Conservation (phyloP, 176 grass and related monocot genomes). For the Lolium perenne region DNA sequence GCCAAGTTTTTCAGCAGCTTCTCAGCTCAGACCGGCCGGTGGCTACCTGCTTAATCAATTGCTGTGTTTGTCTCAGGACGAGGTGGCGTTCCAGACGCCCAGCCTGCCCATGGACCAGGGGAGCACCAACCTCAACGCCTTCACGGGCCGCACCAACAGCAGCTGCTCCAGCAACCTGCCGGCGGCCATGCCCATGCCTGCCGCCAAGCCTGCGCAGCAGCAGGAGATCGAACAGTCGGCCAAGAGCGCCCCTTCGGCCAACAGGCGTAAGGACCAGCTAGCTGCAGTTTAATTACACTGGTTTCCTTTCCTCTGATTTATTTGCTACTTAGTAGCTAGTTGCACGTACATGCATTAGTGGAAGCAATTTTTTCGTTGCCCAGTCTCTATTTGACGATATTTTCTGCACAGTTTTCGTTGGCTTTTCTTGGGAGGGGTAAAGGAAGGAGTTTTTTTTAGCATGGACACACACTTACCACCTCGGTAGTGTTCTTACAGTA, state of each 20-base stretch:
- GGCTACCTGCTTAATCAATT: neutral
- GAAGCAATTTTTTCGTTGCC: no score
- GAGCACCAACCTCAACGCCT: constrained; percentile 45
- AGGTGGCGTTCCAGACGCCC: constrained; percentile 62
- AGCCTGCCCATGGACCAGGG: constrained; percentile 78
- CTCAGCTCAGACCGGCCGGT: neutral
- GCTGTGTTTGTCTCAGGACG: constrained; percentile 56
- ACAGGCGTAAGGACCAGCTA: constrained; percentile 68
- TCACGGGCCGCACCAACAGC: constrained; percentile 54
- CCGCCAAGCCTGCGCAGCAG: constrained; percentile 51
- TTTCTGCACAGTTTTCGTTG: constrained; percentile 8
- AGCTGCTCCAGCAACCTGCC: constrained; percentile 59
- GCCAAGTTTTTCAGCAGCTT: neutral
- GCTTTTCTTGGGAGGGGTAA: neutral
- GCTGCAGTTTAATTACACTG: neutral
- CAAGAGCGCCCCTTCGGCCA: constrained; percentile 63
- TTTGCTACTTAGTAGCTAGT: neutral
- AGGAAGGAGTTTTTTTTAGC: neutral
- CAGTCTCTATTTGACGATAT: neutral
- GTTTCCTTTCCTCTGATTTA: neutral
- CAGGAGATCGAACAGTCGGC: constrained; percentile 67
- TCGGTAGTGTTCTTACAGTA: neutral
- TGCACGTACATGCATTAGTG: no score
- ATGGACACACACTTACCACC: neutral
- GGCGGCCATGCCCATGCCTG: constrained; percentile 21